Percentiles rank a stretch among this genome's conserved stretches.
Evolutionary conservation across 768 basidiomycete species (phyloP).

Genomic region (Lactarius tabidus): DNA sequence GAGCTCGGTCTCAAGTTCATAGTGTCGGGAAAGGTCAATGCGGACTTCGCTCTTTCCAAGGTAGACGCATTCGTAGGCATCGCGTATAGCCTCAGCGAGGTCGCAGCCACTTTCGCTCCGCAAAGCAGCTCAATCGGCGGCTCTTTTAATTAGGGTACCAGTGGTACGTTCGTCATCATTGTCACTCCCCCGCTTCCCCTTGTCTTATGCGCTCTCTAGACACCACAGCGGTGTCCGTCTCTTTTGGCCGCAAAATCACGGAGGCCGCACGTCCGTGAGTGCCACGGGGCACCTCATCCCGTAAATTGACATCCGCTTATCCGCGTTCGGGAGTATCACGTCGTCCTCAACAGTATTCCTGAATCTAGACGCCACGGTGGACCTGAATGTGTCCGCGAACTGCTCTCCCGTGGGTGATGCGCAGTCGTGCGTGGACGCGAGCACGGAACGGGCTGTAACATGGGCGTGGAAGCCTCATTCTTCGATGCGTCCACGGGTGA

Average conservation of each 20-base stretch:
- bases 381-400: background rate
- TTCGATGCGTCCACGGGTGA: background rate
- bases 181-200: too few species aligned
- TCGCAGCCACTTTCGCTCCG: constrained; percentile 44
- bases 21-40: constrained; percentile 35
- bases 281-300: constrained; percentile 50
- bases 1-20: constrained; percentile 47
- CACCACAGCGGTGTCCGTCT: constrained; percentile 36
- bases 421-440: constrained; percentile 14
- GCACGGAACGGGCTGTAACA: constrained; percentile 1
- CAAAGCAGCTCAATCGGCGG: constrained; percentile 27
- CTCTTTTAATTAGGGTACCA: constrained; percentile 38
- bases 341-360: constrained; percentile 8
- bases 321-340: constrained; percentile 1
- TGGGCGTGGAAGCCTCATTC: background rate
- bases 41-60: too few species aligned
- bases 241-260: constrained; percentile 33
- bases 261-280: constrained; percentile 33
- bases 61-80: constrained; percentile 42
- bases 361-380: constrained; percentile 10
- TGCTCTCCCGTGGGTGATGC: too few species aligned
- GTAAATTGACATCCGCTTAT: constrained; percentile 18
- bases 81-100: constrained; percentile 40
- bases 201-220: constrained; percentile 29
- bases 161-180: constrained; percentile 39